Base-by-base conservation (phyloP, 2,329 filamentous ascomycete genomes). In the Tolypocladium ophioglossoides region DNA sequence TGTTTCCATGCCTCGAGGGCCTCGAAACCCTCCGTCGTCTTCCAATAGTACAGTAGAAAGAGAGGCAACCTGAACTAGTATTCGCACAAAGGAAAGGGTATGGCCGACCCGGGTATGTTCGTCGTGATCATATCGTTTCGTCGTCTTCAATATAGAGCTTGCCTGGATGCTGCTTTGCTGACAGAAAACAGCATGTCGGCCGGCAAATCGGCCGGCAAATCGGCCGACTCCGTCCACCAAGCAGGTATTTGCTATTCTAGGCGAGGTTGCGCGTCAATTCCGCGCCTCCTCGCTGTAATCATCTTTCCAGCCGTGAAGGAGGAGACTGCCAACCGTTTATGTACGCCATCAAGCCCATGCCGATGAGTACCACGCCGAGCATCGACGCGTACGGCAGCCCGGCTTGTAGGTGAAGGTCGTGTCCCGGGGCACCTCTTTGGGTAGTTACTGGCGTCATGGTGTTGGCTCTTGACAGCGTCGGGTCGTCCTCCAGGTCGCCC, bases 311-410 rank as follows among this genome's bases (percentile, higher is more conserved):
- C 24, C 61, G 62, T 4, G 68, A 59, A 40, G 70, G 63, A 52
- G 69, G 63, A 24, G 64, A 41, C 62, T 90, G 86, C 87, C 87
- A 92, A 52, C 86, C 86, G 64, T 94, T 94, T 61, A 94, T 78
- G 70, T 91, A 91, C 44, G 87, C 87, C 89, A 94, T 94, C 59
- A 94, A 69, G 16, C 89, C 87, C 73, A 94, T 86, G 35, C 89
- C 89, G 57, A 94, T 74, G 54, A 94, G 70, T 30, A 94, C 88
- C 35, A 94, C 89, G 12, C 89, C 86, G 48, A 94, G 71, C 80
- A 92, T 90, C 2, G 87, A 91, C 41, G 86, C 85, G 64, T 91
- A 92, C 18, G 89, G 89, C 55, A 88, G 75, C 54, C 80, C 78
- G 48, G 84, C 67, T 41, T 70, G 62, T 54, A 79, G 64, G 51